Conservation (phyloP, 352 stramenopile genomes). For the Thalassiosira livingstoniorum region DNA sequence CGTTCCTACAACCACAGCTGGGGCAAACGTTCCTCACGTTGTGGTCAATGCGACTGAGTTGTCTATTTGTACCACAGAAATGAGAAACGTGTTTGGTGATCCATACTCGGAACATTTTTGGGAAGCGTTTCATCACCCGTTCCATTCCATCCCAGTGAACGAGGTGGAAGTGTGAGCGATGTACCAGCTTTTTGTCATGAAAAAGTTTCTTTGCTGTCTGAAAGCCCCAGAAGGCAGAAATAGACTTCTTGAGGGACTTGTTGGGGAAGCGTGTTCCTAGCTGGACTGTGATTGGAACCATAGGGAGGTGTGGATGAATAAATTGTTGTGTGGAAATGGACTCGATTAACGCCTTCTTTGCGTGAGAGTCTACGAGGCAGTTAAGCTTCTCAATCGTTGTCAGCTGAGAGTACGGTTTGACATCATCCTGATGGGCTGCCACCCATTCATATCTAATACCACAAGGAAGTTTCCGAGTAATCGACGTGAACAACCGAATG, state of each 20-base stretch:
- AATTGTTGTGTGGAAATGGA: not conserved
- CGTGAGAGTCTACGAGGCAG: conserved; percentile 26
- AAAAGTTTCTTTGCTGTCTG: not conserved
- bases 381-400: conserved; percentile 32
- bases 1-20: conserved; percentile 30
- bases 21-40: conserved; percentile 24
- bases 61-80: conserved; percentile 41
- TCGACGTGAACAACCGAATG: conserved; percentile 26
- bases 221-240: conserved; percentile 17
- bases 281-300: conserved; percentile 18
- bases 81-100: conserved; percentile 37
- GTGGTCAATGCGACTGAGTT: conserved; percentile 22
- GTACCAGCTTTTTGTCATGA: too few relatives aligned
- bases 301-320: conserved; percentile 28
- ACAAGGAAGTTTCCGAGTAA: not conserved
- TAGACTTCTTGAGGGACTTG: conserved; percentile 13
- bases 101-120: conserved; percentile 18
- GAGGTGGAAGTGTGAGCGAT: conserved; percentile 19
- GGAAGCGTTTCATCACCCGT: conserved; percentile 8
- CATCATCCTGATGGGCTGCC: conserved; percentile 31
- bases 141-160: conserved; percentile 39
- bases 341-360: conserved; percentile 4
- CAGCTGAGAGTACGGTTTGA: not conserved
- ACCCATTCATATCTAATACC: conserved; percentile 27
- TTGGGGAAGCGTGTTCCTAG: not conserved